Conservation (phyloP, 1,284 basidiomycete genomes). For the Boletus smithii region DNA sequence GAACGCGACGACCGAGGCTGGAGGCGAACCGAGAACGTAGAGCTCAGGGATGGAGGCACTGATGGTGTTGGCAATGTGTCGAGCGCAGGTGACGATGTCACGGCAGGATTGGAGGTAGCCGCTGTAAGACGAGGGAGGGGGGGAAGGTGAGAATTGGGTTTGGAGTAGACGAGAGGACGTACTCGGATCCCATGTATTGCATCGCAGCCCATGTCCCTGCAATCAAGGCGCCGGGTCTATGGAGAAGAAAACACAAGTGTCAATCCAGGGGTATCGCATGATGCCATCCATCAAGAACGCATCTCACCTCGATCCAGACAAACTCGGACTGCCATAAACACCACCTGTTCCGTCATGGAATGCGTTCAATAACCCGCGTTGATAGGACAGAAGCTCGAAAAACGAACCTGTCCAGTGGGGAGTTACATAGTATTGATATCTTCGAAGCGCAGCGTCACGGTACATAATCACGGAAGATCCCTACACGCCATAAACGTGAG, state of each 20-base stretch:
- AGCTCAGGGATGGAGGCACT: conserved; percentile 71
- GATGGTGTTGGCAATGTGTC: conserved; percentile 66
- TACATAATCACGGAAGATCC: conserved; percentile 96
- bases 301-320: conserved; percentile 82
- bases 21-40: conserved; percentile 84
- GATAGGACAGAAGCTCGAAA: background rate
- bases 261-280: background rate
- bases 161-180: conserved; percentile 25
- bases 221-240: conserved; percentile 85
- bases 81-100: conserved; percentile 75
- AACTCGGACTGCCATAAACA: conserved; percentile 79
- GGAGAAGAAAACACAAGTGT: background rate
- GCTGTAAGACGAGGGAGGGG: no score
- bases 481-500: conserved; percentile 38
- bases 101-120: conserved; percentile 91
- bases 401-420: conserved; percentile 68
- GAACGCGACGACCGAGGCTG: conserved; percentile 90
- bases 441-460: conserved; percentile 65
- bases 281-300: background rate
- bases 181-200: conserved; percentile 88
- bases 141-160: background rate
- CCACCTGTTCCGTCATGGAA: conserved; percentile 56
- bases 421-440: conserved; percentile 82
- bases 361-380: background rate
- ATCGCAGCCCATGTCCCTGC: conserved; percentile 97